These are phyloP conservation scores for Volutella citrinella DNA, from an alignment of 2,329 filamentous ascomycete species.

Conservation along the genomic window DNA sequence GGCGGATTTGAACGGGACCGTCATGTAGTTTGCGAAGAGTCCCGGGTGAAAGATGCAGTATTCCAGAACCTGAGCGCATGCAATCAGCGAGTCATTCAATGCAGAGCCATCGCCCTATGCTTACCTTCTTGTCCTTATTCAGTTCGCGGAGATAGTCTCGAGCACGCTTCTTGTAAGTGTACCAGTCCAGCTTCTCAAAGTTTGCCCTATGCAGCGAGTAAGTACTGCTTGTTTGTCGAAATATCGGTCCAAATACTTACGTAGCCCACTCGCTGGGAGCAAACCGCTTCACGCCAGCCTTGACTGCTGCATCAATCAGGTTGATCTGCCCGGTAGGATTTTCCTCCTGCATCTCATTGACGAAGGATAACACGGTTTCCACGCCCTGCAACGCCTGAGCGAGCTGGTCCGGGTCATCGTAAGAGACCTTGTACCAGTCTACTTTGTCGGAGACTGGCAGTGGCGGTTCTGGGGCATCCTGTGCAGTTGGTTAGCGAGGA, in stretches of 20 bases:
- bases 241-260: too few species aligned
- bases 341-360: conserved; percentile 33
- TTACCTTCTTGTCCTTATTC: conserved; percentile 45
- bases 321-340: conserved; percentile 32
- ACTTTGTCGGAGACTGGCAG: too few species aligned
- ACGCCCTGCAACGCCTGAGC: conserved; percentile 39
- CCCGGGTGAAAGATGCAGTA: conserved; percentile 56
- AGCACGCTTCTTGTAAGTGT: conserved; percentile 44
- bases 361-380: conserved; percentile 53
- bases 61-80: conserved; percentile 51
- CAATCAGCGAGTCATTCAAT: too few species aligned
- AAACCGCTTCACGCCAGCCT: conserved; percentile 58
- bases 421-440: conserved; percentile 23
- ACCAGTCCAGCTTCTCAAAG: too few species aligned
- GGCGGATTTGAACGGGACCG: conserved; percentile 44
- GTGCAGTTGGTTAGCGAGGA: too few species aligned
- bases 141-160: conserved; percentile 48
- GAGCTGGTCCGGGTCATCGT: conserved; percentile 33
- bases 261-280: conserved; percentile 57
- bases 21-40: conserved; percentile 53
- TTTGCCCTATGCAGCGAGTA: too few species aligned
- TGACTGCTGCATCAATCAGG: conserved; percentile 55
- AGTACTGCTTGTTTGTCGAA: too few species aligned
- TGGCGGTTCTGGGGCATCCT: too few species aligned
- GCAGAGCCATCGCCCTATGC: too few species aligned